Base-by-base conservation (phyloP, 345 rosid species). In the Acer negundo region DNA sequence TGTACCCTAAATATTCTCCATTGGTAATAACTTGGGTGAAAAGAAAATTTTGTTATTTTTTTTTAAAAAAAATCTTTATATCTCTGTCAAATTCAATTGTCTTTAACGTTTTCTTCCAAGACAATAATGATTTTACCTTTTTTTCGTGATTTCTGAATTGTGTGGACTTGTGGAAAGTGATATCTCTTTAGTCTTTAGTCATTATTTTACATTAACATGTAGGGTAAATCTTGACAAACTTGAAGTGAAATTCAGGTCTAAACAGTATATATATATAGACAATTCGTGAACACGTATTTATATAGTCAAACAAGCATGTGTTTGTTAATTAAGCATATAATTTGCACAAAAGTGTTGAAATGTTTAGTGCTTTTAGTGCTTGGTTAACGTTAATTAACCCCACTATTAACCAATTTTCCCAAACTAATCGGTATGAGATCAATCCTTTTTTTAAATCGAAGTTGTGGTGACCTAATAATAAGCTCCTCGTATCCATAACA, bases 261-360 rank as follows among this genome's bases (percentile, higher is more conserved):
- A 10, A n/a, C 3, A 12, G n/a, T 7, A 17, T 13, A 56, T 17
- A 19, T n/a, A n/a, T 5, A 4, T 56, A 19, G 10, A 7, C 55
- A 15, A 15, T 49, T 49, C 44, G 10, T 49, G 13, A 5, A 49
- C 53, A 49, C 53, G 6, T 6, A 59, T 19, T 59, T 19, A 7
- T 59, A 22, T 11, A 38, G 72, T 75, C 64, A 65, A n/a, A 44
- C 4, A 51, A 53, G 71, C 63, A 31, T 47, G n/a, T 63, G 70
- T 47, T 19, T 11, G 71, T 75, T 49, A n/a, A 2, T 28, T 28
- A 28, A 51, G 17, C 10, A 7, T 3, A 7, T 3, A 53, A 75
- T 58, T n/a, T 58, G 20, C 8, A 2, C 10, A 58, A 19, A 19
- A 10, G 26, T 40, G 47, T 10, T 9, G 26, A 24, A 51, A 47